A percentile compares a stretch with the other conserved stretches of the same genome.
These are phyloP conservation scores for Paragyromitra xinjiangensis DNA, from an alignment of 495 filamentous ascomycete genomes.

Conservation along the genomic window DNA sequence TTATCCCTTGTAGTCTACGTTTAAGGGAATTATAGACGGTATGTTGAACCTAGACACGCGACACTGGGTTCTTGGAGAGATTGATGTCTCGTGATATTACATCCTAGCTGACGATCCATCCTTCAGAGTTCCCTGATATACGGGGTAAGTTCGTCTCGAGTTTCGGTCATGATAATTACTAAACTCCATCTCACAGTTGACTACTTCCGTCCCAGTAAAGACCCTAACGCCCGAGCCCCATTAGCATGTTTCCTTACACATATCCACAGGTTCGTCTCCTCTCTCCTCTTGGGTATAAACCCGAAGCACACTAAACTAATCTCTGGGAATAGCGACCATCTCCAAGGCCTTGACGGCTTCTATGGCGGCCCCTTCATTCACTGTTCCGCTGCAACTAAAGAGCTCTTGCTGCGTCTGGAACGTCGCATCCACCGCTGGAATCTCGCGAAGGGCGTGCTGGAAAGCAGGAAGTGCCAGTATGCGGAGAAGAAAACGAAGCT, in stretches of 20 bases:
- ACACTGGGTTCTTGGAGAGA: not conserved
- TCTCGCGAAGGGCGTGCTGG: slow-evolving; percentile 61
- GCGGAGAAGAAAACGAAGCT: slow-evolving; percentile 53
- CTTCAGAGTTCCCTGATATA: slow-evolving; percentile 74
- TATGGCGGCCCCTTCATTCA: slow-evolving; percentile 65
- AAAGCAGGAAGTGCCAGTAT: slow-evolving; percentile 39
- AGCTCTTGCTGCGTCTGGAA: slow-evolving; percentile 74
- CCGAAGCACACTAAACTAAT: not conserved
- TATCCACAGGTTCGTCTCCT: slow-evolving; percentile 67
- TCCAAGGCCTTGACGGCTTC: slow-evolving; percentile 75
- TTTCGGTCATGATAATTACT: slow-evolving; percentile 4
- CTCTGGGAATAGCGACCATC: slow-evolving; percentile 73
- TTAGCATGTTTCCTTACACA: slow-evolving; percentile 91
- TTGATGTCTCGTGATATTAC: slow-evolving; percentile 14
- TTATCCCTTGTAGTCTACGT: slow-evolving; percentile 71
- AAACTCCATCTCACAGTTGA: slow-evolving; percentile 67
- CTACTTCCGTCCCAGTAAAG: slow-evolving; percentile 73
- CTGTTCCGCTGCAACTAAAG: slow-evolving; percentile 83
- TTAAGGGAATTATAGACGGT: slow-evolving; percentile 75
- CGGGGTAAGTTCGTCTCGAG: slow-evolving; percentile 61
- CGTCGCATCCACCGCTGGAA: slow-evolving; percentile 55
- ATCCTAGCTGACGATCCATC: slow-evolving; percentile 23
- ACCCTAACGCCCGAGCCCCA: slow-evolving; percentile 67
- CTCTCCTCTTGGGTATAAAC: not conserved
- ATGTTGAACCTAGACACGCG: slow-evolving; percentile 31